These are phyloP conservation scores for Neotropicomus parvogracilis DNA, from an alignment of 1,284 basidiomycete species.

Conservation along the genomic window DNA sequence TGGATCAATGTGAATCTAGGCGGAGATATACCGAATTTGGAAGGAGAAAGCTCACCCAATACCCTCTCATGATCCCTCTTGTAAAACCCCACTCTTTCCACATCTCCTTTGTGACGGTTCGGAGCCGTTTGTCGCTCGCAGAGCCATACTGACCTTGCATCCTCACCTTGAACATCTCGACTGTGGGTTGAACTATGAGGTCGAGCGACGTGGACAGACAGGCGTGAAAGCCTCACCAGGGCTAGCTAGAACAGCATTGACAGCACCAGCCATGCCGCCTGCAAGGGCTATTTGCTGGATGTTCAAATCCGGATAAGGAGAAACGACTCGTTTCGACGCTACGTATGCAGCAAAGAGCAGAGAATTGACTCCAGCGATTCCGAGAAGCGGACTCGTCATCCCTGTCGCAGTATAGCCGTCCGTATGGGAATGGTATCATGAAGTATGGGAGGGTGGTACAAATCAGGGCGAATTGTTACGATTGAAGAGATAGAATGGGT, in stretches of 20 bases:
- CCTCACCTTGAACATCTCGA: constrained; percentile 91
- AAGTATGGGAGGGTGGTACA: neutral
- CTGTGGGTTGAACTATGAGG: constrained; percentile 35
- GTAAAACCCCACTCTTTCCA: constrained; percentile 82
- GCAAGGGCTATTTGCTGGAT: constrained; percentile 80
- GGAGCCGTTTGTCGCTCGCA: constrained; percentile 71
- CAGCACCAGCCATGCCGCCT: constrained; percentile 88
- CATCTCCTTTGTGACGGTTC: constrained; percentile 73
- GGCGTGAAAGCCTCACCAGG: constrained; percentile 55
- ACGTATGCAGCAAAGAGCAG: constrained; percentile 91
- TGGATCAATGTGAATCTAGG: too few species aligned
- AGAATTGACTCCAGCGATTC: constrained; percentile 96
- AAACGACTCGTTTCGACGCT: constrained; percentile 76
- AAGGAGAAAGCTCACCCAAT: constrained; percentile 64
- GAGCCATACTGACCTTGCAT: constrained; percentile 94
- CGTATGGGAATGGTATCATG: neutral
- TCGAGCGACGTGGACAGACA: neutral
- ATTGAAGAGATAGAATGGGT: too few species aligned
- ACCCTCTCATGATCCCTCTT: constrained; percentile 91
- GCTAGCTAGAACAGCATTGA: constrained; percentile 83
- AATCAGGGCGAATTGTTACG: too few species aligned
- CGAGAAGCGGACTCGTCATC: constrained; percentile 87
- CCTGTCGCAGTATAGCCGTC: constrained; percentile 44
- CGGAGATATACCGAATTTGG: neutral
- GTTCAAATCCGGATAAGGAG: constrained; percentile 81